Conservation (phyloP, 208 protist species). For the Trypanosoma brucei region DNA sequence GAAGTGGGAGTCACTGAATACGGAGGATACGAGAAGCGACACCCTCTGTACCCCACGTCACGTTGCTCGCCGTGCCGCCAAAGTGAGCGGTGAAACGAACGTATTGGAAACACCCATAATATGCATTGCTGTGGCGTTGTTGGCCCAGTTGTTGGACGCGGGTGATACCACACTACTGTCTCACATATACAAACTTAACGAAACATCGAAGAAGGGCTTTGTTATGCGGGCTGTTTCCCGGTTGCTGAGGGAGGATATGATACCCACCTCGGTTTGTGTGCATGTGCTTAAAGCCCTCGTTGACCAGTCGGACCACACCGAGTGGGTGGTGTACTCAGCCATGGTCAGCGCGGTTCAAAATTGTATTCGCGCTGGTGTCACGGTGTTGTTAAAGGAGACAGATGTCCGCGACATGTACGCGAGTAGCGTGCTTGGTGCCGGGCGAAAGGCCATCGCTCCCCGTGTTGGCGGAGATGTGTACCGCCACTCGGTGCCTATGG, state of each 20-base stretch:
- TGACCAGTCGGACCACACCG: constrained; percentile 24
- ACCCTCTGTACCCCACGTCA: background rate
- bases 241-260: constrained; percentile 18
- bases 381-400: constrained; percentile 14
- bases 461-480: constrained; percentile 12
- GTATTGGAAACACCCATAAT: constrained; percentile 25
- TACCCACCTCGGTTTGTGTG: background rate
- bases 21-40: background rate
- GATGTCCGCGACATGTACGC: constrained; percentile 24
- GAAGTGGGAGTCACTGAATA: no score
- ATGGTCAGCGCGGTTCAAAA: constrained; percentile 28
- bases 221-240: constrained; percentile 17
- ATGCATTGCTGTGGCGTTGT: constrained; percentile 14
- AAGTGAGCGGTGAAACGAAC: background rate
- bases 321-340: constrained; percentile 28
- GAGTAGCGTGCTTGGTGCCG: background rate
- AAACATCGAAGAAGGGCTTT: constrained; percentile 17
- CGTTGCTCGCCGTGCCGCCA: background rate
- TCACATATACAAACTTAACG: constrained; percentile 18
- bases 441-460: background rate
- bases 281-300: constrained; percentile 16
- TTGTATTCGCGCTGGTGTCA: constrained; percentile 6
- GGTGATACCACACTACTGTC: constrained; percentile 12
- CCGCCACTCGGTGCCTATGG: constrained; percentile 16
- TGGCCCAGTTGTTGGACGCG: constrained; percentile 13